Conservation (phyloP, 1,284 basidiomycete genomes). For the Cutaneotrichosporon cutaneum region DNA sequence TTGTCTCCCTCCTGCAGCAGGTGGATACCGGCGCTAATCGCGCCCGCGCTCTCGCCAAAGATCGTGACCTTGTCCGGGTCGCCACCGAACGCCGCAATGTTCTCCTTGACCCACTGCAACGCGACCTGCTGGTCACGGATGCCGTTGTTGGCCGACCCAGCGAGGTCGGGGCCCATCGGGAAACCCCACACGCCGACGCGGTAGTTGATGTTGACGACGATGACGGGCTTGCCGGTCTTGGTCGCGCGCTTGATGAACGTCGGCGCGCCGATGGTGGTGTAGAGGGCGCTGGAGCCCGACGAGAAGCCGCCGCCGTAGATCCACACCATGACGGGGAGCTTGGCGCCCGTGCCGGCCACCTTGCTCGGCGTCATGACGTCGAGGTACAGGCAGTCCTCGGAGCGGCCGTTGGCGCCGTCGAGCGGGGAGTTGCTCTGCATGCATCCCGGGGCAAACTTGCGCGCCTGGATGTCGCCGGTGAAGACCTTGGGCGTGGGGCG, state of each 20-base stretch:
- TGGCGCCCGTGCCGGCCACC: constrained; percentile 19
- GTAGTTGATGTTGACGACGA: constrained; percentile 55
- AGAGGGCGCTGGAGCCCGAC: constrained; percentile 26
- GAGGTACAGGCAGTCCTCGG: constrained; percentile 54
- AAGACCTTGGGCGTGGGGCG: constrained; percentile 30
- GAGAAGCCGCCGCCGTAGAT: constrained; percentile 48
- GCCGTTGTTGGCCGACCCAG: constrained; percentile 47
- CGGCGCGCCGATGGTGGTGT: constrained; percentile 26
- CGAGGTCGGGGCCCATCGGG: constrained; percentile 38
- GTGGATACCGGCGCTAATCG: constrained; percentile 43
- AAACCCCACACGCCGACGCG: constrained; percentile 56
- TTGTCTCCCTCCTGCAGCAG: constrained; percentile 36
- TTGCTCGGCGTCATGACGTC: constrained; percentile 46
- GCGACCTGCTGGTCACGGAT: constrained; percentile 54
- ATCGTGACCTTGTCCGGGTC: constrained; percentile 52
- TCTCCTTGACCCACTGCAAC: constrained; percentile 56
- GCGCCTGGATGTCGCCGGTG: constrained; percentile 35
- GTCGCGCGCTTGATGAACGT: constrained; percentile 22
- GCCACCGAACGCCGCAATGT: constrained; percentile 57
- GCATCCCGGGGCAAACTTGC: constrained; percentile 35
- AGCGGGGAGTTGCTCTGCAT: constrained; percentile 34
- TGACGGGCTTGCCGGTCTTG: constrained; percentile 33
- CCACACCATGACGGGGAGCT: constrained; percentile 47
- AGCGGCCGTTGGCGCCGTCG: constrained; percentile 18
- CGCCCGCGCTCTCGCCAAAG: constrained; percentile 52